phyloP scores from a whole-genome alignment of 2,329 filamentous ascomycete species.

The Fusarium beomiforme region DNA sequence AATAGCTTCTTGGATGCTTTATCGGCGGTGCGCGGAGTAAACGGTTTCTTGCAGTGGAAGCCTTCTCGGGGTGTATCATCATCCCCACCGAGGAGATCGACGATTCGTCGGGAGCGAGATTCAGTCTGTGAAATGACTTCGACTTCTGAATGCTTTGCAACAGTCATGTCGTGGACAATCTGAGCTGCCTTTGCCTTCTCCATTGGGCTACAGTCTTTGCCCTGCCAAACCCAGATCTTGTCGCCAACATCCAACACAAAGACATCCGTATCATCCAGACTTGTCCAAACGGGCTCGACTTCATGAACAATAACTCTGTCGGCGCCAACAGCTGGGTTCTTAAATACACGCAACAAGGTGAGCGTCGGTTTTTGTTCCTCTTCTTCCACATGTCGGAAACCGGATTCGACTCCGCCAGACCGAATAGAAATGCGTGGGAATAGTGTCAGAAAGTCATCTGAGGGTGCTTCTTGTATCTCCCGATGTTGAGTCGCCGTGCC shows the following conservation, averaged over 20 bases:
- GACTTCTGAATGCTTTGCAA: conserved; percentile 71
- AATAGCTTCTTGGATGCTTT: conserved; percentile 59
- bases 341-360: conserved; percentile 71
- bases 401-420: conserved; percentile 68
- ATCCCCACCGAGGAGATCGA: conserved; percentile 65
- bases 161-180: conserved; percentile 71
- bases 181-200: conserved; percentile 75
- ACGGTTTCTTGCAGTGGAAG: conserved; percentile 56
- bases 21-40: conserved; percentile 41
- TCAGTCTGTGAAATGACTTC: conserved; percentile 73
- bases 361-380: conserved; percentile 53
- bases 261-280: conserved; percentile 72
- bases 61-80: conserved; percentile 50
- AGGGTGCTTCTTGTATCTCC: conserved; percentile 68
- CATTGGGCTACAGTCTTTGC: conserved; percentile 71
- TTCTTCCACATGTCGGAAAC: conserved; percentile 71
- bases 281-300: conserved; percentile 69
- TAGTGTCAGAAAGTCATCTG: conserved; percentile 67
- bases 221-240: conserved; percentile 78
- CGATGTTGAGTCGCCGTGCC: conserved; percentile 72
- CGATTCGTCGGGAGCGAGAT: conserved; percentile 61
- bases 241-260: conserved; percentile 70
- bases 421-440: conserved; percentile 71
- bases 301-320: conserved; percentile 69
- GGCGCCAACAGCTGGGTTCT: conserved; percentile 60